phyloP scores from a whole-genome alignment of 805 yeast species.

The Candida boidinii region DNA sequence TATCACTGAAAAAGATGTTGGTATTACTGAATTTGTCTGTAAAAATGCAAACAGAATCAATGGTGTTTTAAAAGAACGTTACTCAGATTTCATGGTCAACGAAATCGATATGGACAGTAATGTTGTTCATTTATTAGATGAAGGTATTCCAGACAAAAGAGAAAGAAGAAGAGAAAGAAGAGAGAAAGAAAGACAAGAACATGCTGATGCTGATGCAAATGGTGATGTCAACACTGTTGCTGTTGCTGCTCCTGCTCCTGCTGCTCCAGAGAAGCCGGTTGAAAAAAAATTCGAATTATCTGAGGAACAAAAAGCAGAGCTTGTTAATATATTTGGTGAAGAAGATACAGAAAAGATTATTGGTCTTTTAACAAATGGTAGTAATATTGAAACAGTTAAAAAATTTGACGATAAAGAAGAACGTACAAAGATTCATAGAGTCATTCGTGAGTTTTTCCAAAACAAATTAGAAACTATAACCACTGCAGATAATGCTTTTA shows the following conservation, averaged over 20 bases:
- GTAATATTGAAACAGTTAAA: constrained; percentile 47
- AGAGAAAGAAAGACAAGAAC: constrained; percentile 27
- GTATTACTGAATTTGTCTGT: constrained; percentile 67
- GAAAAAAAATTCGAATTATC: constrained; percentile 28
- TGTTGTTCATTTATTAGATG: constrained; percentile 69
- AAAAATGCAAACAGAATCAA: constrained; percentile 50
- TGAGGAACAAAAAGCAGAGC: constrained; percentile 35
- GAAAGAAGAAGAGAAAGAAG: constrained; percentile 38
- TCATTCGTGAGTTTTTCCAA: constrained; percentile 65
- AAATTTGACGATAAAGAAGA: constrained; percentile 55
- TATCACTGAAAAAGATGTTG: constrained; percentile 73
- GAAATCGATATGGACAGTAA: constrained; percentile 65
- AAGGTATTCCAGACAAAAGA: constrained; percentile 52
- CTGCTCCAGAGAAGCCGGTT: no score
- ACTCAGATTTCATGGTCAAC: constrained; percentile 89
- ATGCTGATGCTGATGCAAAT: constrained; percentile 34
- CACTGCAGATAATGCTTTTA: constrained; percentile 55
- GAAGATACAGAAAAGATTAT: constrained; percentile 48
- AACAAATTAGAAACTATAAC: constrained; percentile 76
- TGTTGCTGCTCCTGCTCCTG: no score
- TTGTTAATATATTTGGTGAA: constrained; percentile 50
- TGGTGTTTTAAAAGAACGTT: constrained; percentile 81
- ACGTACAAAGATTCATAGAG: constrained; percentile 75
- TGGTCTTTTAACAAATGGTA: constrained; percentile 43
- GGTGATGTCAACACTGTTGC: constrained; percentile 20